Conservation (phyloP, 2,329 filamentous ascomycete genomes). For the Diplodia scrobiculata region DNA sequence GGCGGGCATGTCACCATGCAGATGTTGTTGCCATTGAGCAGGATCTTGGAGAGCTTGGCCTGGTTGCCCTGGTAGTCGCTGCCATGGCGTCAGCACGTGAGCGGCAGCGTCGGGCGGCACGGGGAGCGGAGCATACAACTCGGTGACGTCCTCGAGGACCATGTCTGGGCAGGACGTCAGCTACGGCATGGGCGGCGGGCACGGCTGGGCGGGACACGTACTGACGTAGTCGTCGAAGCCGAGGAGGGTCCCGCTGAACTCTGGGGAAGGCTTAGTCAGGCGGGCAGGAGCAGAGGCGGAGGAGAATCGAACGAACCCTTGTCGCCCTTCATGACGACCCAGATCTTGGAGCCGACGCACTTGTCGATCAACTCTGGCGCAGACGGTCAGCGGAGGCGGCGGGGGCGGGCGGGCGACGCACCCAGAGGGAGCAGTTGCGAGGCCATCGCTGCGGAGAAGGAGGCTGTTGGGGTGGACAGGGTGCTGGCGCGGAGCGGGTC, state of each 20-base stretch:
- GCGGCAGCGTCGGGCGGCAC: not conserved
- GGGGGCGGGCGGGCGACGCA: constrained; percentile 20
- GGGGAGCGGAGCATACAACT: constrained; percentile 67
- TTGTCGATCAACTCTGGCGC: constrained; percentile 91
- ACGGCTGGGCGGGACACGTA: constrained; percentile 59
- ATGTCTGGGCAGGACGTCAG: constrained; percentile 66
- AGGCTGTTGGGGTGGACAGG: not conserved
- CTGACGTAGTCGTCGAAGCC: constrained; percentile 99
- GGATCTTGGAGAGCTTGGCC: constrained; percentile 87
- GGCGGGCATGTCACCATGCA: constrained; percentile 75
- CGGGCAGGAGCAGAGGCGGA: constrained; percentile 4
- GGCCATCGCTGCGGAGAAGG: constrained; percentile 32
- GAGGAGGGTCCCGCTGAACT: constrained; percentile 91
- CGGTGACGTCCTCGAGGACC: constrained; percentile 95
- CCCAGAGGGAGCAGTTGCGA: constrained; percentile 44
- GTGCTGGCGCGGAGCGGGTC: not conserved
- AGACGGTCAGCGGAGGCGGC: not conserved
- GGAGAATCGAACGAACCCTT: constrained; percentile 68
- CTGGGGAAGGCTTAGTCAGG: constrained; percentile 52
- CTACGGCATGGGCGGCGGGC: not conserved
- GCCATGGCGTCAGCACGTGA: constrained; percentile 11
- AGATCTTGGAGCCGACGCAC: constrained; percentile 95
- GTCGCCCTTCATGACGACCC: constrained; percentile 99
- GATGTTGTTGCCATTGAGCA: constrained; percentile 97
- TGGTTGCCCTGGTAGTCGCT: constrained; percentile 90